Base-by-base conservation (phyloP, 371 early-diverging fungal genomes). In the Mucor irregularis region DNA sequence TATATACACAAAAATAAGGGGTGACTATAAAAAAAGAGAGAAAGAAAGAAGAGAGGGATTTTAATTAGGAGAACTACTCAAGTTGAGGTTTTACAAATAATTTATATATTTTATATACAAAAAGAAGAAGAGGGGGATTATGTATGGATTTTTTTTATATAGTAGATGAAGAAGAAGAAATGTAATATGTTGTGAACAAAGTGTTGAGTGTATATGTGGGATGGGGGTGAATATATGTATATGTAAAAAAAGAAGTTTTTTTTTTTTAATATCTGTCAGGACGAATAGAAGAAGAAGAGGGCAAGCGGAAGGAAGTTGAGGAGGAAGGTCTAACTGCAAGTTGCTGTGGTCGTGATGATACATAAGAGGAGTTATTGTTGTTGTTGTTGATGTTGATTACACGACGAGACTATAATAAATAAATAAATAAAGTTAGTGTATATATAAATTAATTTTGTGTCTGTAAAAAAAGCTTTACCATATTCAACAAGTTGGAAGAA, bases 401-500 rank as follows among this genome's bases (percentile, higher is more conserved):
- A 50, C 63, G 68, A 38, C 68, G 68, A 55, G 64, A 55, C 68
- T 67, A 65, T 6, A 19, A 39, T 14, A 38, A 45, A 16, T 11
- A 54, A 34, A 22, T 11, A 19, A 24, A 21, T 37, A 21, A n/a
- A 38, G 24, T 47, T 31, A 47, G 47, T 47, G 22, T 26, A 28
- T 8, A n/a, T 1, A 3, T 4, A 24, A 5, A 26, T 31, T 34
- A 28, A 34, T 11, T 38, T 38, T 38, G n/a, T n/a, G n/a, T 38
- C 19, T 38, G 4, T 38, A 45, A n/a, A 29, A 9, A 26, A 44
- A 37, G 13, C 38, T 13, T 51, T 51, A 51, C 51, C 51, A 51
- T 51, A 51, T 51, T 34, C 17, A 40, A 40, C n/a, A n/a, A n/a
- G n/a, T n/a, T 35, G 19, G 34, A 14, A 10, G 55, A 46, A 19